These are phyloP conservation scores for Dunaliella primolecta DNA, from an alignment of 139 green algal species.

Conservation along the genomic window DNA sequence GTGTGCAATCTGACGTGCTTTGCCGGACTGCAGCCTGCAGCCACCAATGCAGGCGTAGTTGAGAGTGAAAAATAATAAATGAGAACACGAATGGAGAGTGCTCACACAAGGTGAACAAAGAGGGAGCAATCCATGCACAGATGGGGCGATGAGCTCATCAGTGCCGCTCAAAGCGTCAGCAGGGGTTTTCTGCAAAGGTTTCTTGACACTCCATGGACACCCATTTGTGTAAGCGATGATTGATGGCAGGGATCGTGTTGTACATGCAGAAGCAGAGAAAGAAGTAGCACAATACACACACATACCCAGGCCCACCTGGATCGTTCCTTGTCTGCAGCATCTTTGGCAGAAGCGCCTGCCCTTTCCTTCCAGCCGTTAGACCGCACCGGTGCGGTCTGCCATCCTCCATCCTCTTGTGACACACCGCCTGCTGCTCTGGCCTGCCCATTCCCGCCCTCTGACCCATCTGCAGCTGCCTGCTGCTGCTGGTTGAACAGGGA, in stretches of 20 bases:
- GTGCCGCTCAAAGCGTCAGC: no score
- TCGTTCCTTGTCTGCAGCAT: not conserved
- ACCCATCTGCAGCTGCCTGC: no score
- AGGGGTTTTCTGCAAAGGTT: no score
- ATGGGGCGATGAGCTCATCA: no score
- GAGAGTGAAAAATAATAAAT: no score
- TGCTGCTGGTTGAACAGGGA: not conserved
- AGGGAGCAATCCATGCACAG: no score
- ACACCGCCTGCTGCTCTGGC: not conserved
- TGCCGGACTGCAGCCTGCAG: slow-evolving; percentile 1
- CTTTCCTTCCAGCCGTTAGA: not conserved
- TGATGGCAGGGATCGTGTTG: not conserved
- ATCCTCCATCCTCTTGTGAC: not conserved
- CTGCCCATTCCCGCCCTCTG: not conserved
- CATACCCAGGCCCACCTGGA: not conserved
- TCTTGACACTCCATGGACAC: no score
- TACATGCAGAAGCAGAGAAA: not conserved
- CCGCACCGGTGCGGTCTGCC: not conserved
- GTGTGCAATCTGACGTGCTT: not conserved
- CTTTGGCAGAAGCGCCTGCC: not conserved
- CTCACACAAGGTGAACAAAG: no score
- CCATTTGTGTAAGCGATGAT: not conserved
- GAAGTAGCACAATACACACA: not conserved
- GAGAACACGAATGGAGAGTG: no score
- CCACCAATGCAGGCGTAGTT: not conserved